Percentiles rank a stretch among this genome's conserved stretches.
Evolutionary conservation across 1,284 basidiomycete species (phyloP).

Genomic region (Puccinia hordei): DNA sequence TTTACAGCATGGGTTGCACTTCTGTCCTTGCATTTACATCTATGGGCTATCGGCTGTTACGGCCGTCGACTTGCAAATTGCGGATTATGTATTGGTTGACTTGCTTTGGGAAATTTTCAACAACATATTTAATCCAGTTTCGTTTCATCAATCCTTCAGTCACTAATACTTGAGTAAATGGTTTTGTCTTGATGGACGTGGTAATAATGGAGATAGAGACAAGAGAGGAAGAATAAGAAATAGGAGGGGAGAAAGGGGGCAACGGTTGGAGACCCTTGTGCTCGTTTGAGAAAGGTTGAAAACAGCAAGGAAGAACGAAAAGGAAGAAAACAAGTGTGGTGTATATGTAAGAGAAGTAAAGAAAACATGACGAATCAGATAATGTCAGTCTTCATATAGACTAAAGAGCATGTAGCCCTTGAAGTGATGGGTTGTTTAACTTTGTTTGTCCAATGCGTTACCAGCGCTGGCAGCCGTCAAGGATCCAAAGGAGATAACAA

Average conservation of each 20-base stretch:
- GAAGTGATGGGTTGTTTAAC: background rate
- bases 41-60: too few species aligned
- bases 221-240: background rate
- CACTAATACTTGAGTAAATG: background rate
- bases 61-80: too few species aligned
- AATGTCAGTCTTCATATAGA: background rate
- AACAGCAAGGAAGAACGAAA: background rate
- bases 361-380: background rate
- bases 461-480: constrained; percentile 31
- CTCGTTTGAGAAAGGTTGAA: background rate
- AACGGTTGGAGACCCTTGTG: background rate
- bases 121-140: too few species aligned
- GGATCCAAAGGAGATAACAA: constrained; percentile 22
- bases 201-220: background rate
- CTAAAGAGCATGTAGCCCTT: background rate
- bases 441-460: constrained; percentile 4
- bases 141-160: background rate
- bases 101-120: too few species aligned
- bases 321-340: background rate
- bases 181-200: background rate
- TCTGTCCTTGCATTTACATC: too few species aligned
- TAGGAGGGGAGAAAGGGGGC: background rate
- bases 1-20: too few species aligned
- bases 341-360: background rate
- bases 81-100: too few species aligned